Evolutionary conservation across 257 asterid species (phyloP), one percentile per base, ranked within the genome.

Genomic region (Verbascum thapsus): DNA sequence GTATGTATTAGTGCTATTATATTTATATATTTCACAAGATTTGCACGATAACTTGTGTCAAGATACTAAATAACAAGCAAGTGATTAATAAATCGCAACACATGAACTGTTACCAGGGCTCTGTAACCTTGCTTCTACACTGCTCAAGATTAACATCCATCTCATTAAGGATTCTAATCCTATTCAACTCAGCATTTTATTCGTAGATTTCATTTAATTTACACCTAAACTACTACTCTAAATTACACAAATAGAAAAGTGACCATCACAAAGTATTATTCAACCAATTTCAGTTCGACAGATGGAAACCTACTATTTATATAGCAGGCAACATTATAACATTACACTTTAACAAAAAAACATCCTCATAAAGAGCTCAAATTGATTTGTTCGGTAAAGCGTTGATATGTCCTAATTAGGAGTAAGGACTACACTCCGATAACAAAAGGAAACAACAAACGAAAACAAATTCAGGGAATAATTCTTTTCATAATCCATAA

Each of bases 31-130:
- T 13, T 18, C 10, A 4, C 44, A 39, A 22, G 32, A 16, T 26
- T 26, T n/a, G 10, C 44, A 50, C 12, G 51, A 47, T 34, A 44
- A 16, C 51, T 62, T 44, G 45, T 17, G 34, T 32, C 45, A 68
- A 59, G 45, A 59, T 38, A 67, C 13, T 41, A 57, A 13, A 67
- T 38, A 20, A 18, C 39, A 35, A 45, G 13, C 35, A 67, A 22
- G 10, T 10, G 17, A 26, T 18, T 11, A 26, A 43, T 13, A 51
- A 41, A 43, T 52, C 58, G 43, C 7, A 37, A 35, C 39, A 26
- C 2, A 26, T 26, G 32, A 26, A 26, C 32, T 26, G 32, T 2
- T 26, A 26, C 5, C 3, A 26, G 16, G 7, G 58, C 12, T 45
- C 26, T 48, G 52, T 51, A 30, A 7, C 20, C 42, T 53, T 13